These are phyloP conservation scores for Litsea cubeba DNA, from an alignment of 164 flowering plant species.

Conservation along the genomic window DNA sequence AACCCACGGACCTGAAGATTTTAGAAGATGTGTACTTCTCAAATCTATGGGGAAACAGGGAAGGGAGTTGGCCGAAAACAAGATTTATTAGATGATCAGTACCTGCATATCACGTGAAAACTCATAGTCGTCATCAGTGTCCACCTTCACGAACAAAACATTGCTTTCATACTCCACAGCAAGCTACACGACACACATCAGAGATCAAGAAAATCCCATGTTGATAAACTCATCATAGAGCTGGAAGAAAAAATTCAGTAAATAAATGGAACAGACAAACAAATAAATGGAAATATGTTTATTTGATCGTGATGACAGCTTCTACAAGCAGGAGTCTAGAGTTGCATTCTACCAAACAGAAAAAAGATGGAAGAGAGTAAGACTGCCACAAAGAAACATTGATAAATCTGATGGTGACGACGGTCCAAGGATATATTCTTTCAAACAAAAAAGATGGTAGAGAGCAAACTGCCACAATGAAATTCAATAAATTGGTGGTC, in stretches of 20 bases:
- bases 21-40: background rate
- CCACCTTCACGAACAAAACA: slow-evolving; percentile 76
- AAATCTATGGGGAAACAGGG: background rate
- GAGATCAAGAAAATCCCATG: background rate
- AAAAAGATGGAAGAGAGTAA: background rate
- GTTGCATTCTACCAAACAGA: background rate
- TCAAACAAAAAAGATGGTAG: background rate
- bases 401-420: no score
- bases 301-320: background rate
- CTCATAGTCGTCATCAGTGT: slow-evolving; percentile 91
- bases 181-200: slow-evolving; percentile 39
- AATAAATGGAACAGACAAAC: background rate
- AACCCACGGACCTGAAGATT: slow-evolving; percentile 81
- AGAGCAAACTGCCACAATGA: background rate
- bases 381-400: background rate
- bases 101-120: slow-evolving; percentile 96
- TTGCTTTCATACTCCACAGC: slow-evolving; percentile 86
- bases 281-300: background rate
- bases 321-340: background rate
- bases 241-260: background rate
- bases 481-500: no score
- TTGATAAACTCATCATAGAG: background rate
- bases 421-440: background rate
- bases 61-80: background rate
- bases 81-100: background rate